phyloP scores from a whole-genome alignment of 139 green algal genomes.

The Chlamydomonas sphaeroides region DNA sequence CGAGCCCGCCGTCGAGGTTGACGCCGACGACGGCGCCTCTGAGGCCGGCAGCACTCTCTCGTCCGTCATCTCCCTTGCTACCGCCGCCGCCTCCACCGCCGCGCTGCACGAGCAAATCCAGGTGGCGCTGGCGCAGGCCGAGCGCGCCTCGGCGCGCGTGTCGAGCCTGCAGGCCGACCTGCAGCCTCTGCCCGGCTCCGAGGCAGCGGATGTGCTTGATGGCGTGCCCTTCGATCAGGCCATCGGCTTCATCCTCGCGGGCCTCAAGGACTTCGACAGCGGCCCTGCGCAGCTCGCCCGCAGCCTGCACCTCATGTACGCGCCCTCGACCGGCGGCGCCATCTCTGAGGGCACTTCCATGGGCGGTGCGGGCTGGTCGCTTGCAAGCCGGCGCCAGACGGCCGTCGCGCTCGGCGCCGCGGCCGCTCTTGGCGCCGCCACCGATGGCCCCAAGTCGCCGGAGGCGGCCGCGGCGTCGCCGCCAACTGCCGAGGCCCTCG shows the following conservation, averaged over 20 bases:
- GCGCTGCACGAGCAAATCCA: neutral
- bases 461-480: too few species aligned
- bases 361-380: neutral
- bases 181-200: too few species aligned
- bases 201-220: conserved; percentile 16
- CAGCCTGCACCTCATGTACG: conserved; percentile 31
- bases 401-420: neutral
- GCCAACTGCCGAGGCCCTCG: too few species aligned
- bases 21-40: neutral
- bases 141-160: neutral
- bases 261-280: conserved; percentile 20
- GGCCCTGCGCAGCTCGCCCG: conserved; percentile 23
- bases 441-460: too few species aligned
- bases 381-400: neutral
- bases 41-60: too few species aligned
- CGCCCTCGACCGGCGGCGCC: neutral
- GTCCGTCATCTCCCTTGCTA: too few species aligned
- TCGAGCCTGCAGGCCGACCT: neutral
- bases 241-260: conserved; percentile 24
- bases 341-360: neutral
- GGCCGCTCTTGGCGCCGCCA: neutral
- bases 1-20: neutral
- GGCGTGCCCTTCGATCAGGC: conserved; percentile 39
- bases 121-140: conserved; percentile 8
- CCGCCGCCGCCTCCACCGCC: neutral